Percentiles rank a stretch among this genome's conserved stretches.
These are phyloP conservation scores for Coccomyxa subellipsoidea DNA, from an alignment of 163 green algal genomes.

Conservation along the genomic window DNA sequence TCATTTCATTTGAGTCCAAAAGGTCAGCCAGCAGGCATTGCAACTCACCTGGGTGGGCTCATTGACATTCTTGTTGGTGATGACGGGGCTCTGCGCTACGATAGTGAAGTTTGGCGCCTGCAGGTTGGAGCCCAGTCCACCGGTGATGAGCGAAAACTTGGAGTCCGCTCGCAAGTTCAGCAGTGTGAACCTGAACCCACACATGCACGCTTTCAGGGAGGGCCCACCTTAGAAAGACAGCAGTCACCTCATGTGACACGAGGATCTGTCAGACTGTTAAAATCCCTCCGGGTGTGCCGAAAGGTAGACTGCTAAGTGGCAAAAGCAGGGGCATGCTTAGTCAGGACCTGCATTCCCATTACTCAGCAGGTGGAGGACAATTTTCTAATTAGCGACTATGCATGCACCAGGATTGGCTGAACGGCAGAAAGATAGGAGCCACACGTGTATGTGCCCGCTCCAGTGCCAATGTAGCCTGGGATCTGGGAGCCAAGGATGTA, in stretches of 20 bases:
- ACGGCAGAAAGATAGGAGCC: too few relatives aligned
- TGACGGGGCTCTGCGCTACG: background rate
- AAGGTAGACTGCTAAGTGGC: background rate
- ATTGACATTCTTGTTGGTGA: background rate
- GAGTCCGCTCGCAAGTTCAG: background rate
- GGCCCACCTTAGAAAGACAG: background rate
- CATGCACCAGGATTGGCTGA: too few relatives aligned
- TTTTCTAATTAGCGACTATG: too few relatives aligned
- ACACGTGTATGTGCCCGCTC: background rate
- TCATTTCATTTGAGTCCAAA: too few relatives aligned
- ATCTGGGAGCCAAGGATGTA: conserved; percentile 4
- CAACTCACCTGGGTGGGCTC: background rate
- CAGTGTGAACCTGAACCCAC: background rate
- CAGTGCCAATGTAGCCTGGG: background rate
- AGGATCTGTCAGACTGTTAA: background rate
- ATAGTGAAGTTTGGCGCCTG: background rate
- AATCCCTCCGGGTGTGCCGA: background rate
- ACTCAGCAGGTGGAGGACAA: too few relatives aligned
- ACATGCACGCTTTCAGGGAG: background rate
- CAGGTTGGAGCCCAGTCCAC: background rate
- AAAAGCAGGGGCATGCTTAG: background rate
- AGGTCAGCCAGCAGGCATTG: too few relatives aligned
- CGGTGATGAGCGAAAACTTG: background rate
- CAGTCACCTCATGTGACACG: too few relatives aligned
- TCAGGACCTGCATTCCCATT: background rate